phyloP scores from a whole-genome alignment of 2,329 filamentous ascomycete species.

The Camptophora hylomeconis region DNA sequence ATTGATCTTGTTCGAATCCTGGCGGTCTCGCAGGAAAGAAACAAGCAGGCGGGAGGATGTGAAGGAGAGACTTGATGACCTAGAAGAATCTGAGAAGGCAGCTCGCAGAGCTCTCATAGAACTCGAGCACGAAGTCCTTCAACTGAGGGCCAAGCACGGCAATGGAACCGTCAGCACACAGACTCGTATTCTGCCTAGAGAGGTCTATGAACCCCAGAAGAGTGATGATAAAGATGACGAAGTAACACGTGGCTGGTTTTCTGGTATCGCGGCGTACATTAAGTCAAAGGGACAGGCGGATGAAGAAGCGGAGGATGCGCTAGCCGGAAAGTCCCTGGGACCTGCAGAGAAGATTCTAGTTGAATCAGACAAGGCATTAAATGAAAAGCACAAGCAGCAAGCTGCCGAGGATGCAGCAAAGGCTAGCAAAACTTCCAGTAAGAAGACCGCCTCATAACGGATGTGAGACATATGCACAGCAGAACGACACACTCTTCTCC shows the following conservation, averaged over 20 bases:
- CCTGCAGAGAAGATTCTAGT: conserved; percentile 16
- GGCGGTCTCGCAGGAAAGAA: conserved; percentile 48
- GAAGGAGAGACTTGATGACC: conserved; percentile 42
- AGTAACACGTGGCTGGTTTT: conserved; percentile 20
- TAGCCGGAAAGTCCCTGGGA: conserved; percentile 16
- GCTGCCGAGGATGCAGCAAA: conserved; percentile 10
- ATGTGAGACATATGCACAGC: too few relatives aligned
- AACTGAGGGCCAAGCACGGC: conserved; percentile 26
- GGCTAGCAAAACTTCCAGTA: conserved; percentile 5
- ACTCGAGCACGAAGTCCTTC: conserved; percentile 33
- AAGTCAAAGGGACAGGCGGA: conserved; percentile 23
- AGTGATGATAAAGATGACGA: conserved; percentile 20
- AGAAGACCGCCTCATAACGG: too few relatives aligned
- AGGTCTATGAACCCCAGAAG: conserved; percentile 24
- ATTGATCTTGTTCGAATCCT: conserved; percentile 50
- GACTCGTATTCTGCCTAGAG: conserved; percentile 26
- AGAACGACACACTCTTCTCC: too few relatives aligned
- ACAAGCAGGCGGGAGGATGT: conserved; percentile 47
- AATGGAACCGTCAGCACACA: conserved; percentile 9
- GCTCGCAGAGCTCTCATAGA: conserved; percentile 28
- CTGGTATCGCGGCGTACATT: conserved; percentile 23
- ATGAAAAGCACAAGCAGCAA: conserved; percentile 17
- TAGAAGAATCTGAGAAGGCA: conserved; percentile 38
- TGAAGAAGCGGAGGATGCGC: conserved; percentile 20
- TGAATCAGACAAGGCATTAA: conserved; percentile 22